A percentile compares a stretch with the other conserved stretches of the same genome.
These are phyloP conservation scores for Candolleomyces eurysporus DNA, from an alignment of 768 basidiomycete genomes.

Conservation along the genomic window DNA sequence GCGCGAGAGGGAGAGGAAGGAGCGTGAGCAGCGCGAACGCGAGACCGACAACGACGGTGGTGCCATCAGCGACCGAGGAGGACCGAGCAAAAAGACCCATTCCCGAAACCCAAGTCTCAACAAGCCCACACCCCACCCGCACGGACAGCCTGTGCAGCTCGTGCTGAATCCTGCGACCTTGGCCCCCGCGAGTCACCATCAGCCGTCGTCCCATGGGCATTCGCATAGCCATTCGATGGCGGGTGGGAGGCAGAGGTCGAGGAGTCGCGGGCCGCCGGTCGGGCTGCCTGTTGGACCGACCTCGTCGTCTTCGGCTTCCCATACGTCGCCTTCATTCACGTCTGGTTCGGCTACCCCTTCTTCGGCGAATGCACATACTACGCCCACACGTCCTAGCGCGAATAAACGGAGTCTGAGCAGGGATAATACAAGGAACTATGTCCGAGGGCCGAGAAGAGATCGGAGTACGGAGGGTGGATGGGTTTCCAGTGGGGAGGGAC, in stretches of 20 bases:
- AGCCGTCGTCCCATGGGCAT: too few species aligned
- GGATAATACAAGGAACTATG: not conserved
- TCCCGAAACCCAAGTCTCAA: conserved; percentile 2
- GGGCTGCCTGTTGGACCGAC: not conserved
- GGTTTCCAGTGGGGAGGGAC: too few species aligned
- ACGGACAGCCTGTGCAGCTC: not conserved
- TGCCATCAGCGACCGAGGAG: not conserved
- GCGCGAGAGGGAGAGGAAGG: not conserved
- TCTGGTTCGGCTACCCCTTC: not conserved
- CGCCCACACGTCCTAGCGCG: not conserved
- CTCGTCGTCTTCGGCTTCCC: not conserved
- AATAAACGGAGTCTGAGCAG: not conserved
- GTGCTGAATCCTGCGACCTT: conserved; percentile 3
- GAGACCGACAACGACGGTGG: not conserved
- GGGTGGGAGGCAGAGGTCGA: not conserved
- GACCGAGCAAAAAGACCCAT: not conserved
- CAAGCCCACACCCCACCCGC: not conserved
- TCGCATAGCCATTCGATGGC: not conserved
- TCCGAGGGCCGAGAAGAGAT: not conserved
- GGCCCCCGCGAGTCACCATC: not conserved
- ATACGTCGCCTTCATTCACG: not conserved
- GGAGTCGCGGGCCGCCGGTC: not conserved
- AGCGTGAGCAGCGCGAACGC: not conserved
- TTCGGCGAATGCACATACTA: not conserved
- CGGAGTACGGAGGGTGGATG: not conserved